Base-by-base conservation (phyloP, 2,329 filamentous ascomycete species). In the Rutstroemia sydowiana region DNA sequence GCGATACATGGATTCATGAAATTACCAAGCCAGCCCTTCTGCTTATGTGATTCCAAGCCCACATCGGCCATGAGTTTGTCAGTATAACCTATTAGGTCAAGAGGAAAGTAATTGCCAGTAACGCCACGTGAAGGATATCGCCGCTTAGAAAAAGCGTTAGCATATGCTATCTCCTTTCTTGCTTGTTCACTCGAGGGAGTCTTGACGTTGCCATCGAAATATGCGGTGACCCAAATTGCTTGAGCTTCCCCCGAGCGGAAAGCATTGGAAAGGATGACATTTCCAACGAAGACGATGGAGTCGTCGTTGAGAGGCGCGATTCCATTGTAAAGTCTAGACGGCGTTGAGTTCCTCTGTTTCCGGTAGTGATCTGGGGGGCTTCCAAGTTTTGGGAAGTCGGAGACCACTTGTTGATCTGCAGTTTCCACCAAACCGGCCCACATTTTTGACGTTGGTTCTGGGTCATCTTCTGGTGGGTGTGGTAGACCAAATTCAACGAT, bases 401-500 rank as follows among this genome's bases (percentile, higher is more conserved):
- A 11, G 18, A 49, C 9, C 10, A 55, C 45, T 39, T 52, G 36
- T 16, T 10, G 31, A 37, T 46, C 45, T 1, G 53, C 53, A 13
- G 34, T 16, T 20, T 54, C 36, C 9, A 59, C 51, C 16, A 64
- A 58, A 11, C 49, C 53, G 20, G 56, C 43, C 60, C 62, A 65
- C 14, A 61, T 57, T 1, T 53, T 49, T n/a, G 54, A 48, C 42
- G 57, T 52, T 34, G 53, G 46, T 16, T 45, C 45, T 16, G 54
- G 36, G 34, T 61, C 61, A 7, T 57, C 46, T 26, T 34, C 16
- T n/a, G 45, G 48, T 20, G 54, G 53, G 45, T 61, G 60, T 34
- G 62, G 59, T 20, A 65, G 36, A 14, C 63, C 62, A 28, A 64
- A 55, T 31, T 58, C 49, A 31, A 48, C 55, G 28, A 41, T 45